phyloP scores from a whole-genome alignment of 2,329 filamentous ascomycete genomes.

The Botryotinia globosa region DNA sequence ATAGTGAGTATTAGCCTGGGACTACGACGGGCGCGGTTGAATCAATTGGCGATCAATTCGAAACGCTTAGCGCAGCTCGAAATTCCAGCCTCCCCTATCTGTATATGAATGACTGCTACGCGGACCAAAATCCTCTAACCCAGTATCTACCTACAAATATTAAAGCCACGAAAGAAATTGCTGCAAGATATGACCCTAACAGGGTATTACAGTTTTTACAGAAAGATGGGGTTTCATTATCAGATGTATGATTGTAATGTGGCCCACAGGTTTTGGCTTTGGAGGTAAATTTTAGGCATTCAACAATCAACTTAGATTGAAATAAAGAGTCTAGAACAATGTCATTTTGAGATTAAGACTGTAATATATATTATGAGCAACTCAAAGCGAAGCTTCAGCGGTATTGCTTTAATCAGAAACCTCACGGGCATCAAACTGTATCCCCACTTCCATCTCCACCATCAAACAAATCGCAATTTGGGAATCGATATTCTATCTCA shows the following conservation, averaged over 20 bases:
- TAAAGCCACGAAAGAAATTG: neutral
- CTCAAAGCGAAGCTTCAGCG: neutral
- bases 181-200: neutral
- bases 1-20: too few relatives aligned
- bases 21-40: neutral
- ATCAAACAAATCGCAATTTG: neutral
- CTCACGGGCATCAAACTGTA: neutral
- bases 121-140: constrained; percentile 1
- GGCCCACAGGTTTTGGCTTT: neutral
- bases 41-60: neutral
- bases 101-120: constrained; percentile 2
- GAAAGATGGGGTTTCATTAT: neutral
- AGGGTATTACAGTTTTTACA: neutral
- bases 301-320: too few relatives aligned
- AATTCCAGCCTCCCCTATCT: neutral
- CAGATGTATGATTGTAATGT: neutral
- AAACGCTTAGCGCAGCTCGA: neutral
- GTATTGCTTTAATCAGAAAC: neutral
- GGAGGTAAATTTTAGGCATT: neutral
- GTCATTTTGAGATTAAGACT: neutral
- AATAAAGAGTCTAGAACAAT: neutral
- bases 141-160: neutral
- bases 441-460: neutral
- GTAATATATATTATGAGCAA: neutral
- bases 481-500: constrained; percentile 16